phyloP scores from a whole-genome alignment of 176 grass and related monocot genomes.

The Cenchrus purpureus region DNA sequence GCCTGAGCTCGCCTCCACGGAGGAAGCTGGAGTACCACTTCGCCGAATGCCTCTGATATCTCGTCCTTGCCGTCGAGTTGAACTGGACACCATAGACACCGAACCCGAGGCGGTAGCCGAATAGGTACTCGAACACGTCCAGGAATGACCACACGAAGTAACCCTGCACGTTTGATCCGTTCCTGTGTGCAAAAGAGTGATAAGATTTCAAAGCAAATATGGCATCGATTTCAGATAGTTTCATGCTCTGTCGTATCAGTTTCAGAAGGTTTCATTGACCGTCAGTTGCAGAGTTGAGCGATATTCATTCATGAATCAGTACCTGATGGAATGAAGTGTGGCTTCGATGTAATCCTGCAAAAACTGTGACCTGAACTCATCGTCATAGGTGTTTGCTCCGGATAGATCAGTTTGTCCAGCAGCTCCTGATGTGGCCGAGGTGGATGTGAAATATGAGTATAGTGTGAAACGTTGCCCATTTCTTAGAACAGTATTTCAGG shows the following conservation, averaged over 20 bases:
- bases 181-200: conserved; percentile 46
- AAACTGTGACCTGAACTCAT: conserved; percentile 51
- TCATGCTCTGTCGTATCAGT: background rate
- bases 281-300: background rate
- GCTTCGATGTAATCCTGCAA: conserved; percentile 66
- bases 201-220: background rate
- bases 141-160: conserved; percentile 96
- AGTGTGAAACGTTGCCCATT: background rate
- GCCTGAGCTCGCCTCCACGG: conserved; percentile 48
- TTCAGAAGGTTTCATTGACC: background rate
- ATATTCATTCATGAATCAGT: background rate
- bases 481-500: background rate
- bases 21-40: conserved; percentile 78
- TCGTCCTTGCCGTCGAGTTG: conserved; percentile 54
- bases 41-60: conserved; percentile 63
- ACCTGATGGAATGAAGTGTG: conserved; percentile 57
- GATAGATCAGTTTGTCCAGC: conserved; percentile 27
- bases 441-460: background rate
- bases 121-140: conserved; percentile 72
- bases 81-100: conserved; percentile 73
- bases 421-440: conserved; percentile 33
- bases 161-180: conserved; percentile 75
- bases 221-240: background rate
- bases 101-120: conserved; percentile 53
- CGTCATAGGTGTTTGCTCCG: conserved; percentile 2